These are phyloP conservation scores for Talaromyces sp. DNA, from an alignment of 2,329 filamentous ascomycete genomes.

Conservation along the genomic window DNA sequence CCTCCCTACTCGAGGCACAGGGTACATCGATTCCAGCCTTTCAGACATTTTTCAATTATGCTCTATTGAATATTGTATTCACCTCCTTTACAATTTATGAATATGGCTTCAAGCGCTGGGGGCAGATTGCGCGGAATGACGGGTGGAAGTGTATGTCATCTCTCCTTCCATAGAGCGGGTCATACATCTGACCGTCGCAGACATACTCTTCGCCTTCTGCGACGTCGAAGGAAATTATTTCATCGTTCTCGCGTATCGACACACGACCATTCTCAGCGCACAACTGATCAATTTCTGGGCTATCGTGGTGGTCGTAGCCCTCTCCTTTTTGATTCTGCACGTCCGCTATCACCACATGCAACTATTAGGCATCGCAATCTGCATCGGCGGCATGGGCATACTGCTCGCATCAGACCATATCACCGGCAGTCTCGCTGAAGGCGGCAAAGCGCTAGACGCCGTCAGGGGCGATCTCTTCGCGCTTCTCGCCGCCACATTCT, in stretches of 20 bases:
- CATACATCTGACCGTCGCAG: constrained; percentile 26
- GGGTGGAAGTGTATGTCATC: constrained; percentile 72
- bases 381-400: constrained; percentile 85
- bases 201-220: constrained; percentile 84
- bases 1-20: constrained; percentile 63
- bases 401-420: constrained; percentile 85
- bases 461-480: constrained; percentile 92
- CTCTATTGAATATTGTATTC: constrained; percentile 77
- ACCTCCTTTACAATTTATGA: constrained; percentile 72
- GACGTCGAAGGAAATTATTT: constrained; percentile 99
- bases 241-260: constrained; percentile 85
- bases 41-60: constrained; percentile 93
- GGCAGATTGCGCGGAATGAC: constrained; percentile 60
- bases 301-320: constrained; percentile 82
- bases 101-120: constrained; percentile 71
- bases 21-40: constrained; percentile 86
- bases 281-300: constrained; percentile 99
- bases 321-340: constrained; percentile 76
- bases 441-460: constrained; percentile 55
- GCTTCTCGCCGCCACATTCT: constrained; percentile 81
- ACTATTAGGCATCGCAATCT: constrained; percentile 80
- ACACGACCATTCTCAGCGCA: constrained; percentile 87
- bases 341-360: constrained; percentile 90
- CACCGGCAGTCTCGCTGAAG: constrained; percentile 62
- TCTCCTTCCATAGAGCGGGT: background rate